Evolutionary conservation across 495 filamentous ascomycete genomes (phyloP).

Genomic region (Rhizodiscina lignyota): DNA sequence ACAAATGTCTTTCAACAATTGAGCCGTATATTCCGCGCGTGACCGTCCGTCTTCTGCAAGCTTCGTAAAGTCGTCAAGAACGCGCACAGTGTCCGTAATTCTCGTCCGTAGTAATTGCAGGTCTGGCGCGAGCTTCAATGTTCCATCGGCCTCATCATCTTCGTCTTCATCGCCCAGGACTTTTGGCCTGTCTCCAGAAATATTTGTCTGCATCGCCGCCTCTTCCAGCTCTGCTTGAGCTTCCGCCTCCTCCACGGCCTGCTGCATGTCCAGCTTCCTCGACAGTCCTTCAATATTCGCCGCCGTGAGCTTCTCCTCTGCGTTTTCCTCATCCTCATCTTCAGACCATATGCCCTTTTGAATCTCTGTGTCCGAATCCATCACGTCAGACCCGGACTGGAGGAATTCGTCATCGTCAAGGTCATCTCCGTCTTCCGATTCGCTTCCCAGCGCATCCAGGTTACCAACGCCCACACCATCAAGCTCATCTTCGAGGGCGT

Average conservation of each 20-base stretch:
- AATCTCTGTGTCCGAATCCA: constrained; percentile 24
- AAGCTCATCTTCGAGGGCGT: constrained; percentile 25
- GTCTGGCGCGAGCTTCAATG: constrained; percentile 52
- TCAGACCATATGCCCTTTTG: constrained; percentile 63
- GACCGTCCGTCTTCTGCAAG: constrained; percentile 62
- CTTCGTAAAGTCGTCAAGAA: constrained; percentile 72
- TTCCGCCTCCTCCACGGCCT: constrained; percentile 53
- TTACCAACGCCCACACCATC: constrained; percentile 18
- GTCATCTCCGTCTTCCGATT: constrained; percentile 28
- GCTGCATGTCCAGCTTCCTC: constrained; percentile 55
- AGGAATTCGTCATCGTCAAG: constrained; percentile 31
- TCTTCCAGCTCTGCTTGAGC: constrained; percentile 72
- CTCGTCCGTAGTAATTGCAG: constrained; percentile 76
- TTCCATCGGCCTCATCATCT: constrained; percentile 31
- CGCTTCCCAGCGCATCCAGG: constrained; percentile 24
- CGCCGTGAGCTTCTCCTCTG: constrained; percentile 80
- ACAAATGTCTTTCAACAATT: constrained; percentile 82
- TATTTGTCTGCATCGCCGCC: constrained; percentile 86
- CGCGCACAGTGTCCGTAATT: constrained; percentile 84
- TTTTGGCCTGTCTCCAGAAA: constrained; percentile 60
- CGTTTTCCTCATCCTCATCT: constrained; percentile 89
- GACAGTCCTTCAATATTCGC: constrained; percentile 93
- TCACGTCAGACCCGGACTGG: constrained; percentile 50
- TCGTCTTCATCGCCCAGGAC: constrained; percentile 46
- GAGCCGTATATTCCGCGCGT: constrained; percentile 69